A percentile compares a stretch with the other conserved stretches of the same genome.
Evolutionary conservation across 768 basidiomycete genomes (phyloP).

Genomic region (Kwoniella dendrophila): DNA sequence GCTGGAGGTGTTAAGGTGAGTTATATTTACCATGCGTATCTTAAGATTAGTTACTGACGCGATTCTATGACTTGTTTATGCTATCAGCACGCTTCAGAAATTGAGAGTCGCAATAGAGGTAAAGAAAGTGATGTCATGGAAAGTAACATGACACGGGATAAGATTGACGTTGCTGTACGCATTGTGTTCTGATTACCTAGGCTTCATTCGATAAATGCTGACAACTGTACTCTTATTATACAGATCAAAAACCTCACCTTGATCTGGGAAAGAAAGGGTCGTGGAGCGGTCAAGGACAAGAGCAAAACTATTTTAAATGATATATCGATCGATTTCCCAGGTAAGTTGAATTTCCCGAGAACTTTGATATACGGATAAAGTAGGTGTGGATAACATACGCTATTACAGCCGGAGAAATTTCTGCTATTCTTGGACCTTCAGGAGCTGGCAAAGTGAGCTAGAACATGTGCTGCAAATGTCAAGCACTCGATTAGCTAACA

Average conservation of each 20-base stretch:
- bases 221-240: neutral
- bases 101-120: constrained; percentile 43
- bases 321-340: constrained; percentile 53
- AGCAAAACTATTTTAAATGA: constrained; percentile 55
- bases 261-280: constrained; percentile 32
- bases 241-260: constrained; percentile 36
- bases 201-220: too few relatives aligned
- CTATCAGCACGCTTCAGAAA: constrained; percentile 48
- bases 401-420: constrained; percentile 52
- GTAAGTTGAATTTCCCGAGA: constrained; percentile 16
- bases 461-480: neutral
- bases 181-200: constrained; percentile 18
- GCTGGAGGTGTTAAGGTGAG: constrained; percentile 54
- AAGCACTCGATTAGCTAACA: constrained; percentile 39
- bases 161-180: constrained; percentile 54
- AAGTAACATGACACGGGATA: constrained; percentile 48
- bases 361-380: neutral
- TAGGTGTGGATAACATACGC: neutral
- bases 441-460: constrained; percentile 20
- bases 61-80: neutral
- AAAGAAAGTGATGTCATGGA: constrained; percentile 44
- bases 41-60: neutral
- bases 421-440: constrained; percentile 52
- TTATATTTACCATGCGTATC: neutral
- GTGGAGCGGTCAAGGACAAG: constrained; percentile 24